Evolutionary conservation across 2,329 filamentous ascomycete genomes (phyloP).

Genomic region (Ascochyta pisi): DNA sequence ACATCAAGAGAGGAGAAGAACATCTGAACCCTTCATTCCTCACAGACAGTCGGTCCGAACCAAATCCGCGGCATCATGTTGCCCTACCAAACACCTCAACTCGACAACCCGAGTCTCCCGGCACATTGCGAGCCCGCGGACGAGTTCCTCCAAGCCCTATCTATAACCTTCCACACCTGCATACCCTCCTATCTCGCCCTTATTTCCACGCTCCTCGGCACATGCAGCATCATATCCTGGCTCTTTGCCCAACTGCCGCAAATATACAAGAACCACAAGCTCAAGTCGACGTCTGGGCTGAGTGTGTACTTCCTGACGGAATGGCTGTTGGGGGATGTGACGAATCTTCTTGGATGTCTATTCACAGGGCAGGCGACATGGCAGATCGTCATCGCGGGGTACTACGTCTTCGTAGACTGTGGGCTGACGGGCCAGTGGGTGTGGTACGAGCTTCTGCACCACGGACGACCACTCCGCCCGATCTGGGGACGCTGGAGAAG

Average conservation of each 20-base stretch:
- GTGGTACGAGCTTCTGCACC: conserved; percentile 68
- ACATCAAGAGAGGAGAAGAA: conserved; percentile 8
- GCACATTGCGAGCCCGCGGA: conserved; percentile 66
- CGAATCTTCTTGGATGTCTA: conserved; percentile 68
- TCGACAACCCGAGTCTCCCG: conserved; percentile 56
- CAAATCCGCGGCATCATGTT: conserved; percentile 33
- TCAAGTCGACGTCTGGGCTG: conserved; percentile 69
- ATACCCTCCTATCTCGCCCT: conserved; percentile 69
- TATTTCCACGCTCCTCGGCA: conserved; percentile 66
- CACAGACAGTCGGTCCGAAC: conserved; percentile 3
- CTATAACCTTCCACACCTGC: conserved; percentile 66
- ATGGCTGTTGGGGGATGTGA: conserved; percentile 70
- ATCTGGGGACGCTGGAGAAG: conserved; percentile 39
- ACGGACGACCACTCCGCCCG: conserved; percentile 54
- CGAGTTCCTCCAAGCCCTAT: conserved; percentile 63
- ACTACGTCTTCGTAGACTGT: conserved; percentile 71
- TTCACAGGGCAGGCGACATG: conserved; percentile 70
- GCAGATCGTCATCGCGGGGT: conserved; percentile 69
- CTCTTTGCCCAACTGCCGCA: conserved; percentile 73
- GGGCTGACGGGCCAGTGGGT: conserved; percentile 68
- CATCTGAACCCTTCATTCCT: conserved; percentile 12
- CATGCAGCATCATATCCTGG: conserved; percentile 70
- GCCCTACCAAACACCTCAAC: conserved; percentile 41
- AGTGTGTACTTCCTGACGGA: conserved; percentile 70
- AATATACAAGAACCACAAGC: conserved; percentile 71